A percentile compares a stretch with the other conserved stretches of the same genome.
These are phyloP conservation scores for Gossypioides kirkii DNA, from an alignment of 345 rosid species.

Conservation along the genomic window DNA sequence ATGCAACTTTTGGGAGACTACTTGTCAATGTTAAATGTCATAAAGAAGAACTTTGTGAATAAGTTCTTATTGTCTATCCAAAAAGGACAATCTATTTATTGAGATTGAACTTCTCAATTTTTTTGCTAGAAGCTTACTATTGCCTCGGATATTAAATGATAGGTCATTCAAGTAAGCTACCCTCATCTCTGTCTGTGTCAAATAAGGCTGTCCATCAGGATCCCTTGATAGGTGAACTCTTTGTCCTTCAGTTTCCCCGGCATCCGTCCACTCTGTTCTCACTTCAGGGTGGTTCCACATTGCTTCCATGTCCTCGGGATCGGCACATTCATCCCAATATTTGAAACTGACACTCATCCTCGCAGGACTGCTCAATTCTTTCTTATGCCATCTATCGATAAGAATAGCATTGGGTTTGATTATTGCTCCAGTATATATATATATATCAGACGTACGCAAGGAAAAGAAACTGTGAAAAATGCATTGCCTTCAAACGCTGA, in stretches of 20 bases:
- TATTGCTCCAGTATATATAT: neutral
- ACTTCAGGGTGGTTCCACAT: constrained; percentile 86
- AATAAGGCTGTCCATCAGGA: constrained; percentile 87
- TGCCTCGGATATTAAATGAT: neutral
- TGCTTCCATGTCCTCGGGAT: constrained; percentile 57
- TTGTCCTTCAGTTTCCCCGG: constrained; percentile 72
- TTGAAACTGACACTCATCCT: constrained; percentile 64
- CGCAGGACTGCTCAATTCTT: constrained; percentile 16
- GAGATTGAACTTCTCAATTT: neutral
- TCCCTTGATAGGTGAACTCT: constrained; percentile 87
- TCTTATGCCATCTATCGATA: constrained; percentile 13
- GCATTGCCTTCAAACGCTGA: neutral
- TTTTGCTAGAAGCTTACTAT: neutral
- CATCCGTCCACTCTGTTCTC: constrained; percentile 71
- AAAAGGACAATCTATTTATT: neutral
- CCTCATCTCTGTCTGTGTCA: constrained; percentile 91
- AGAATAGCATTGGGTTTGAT: neutral
- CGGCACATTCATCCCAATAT: constrained; percentile 86
- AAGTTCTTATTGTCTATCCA: neutral
- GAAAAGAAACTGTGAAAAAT: neutral
- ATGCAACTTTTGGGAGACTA: neutral
- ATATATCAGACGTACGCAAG: neutral
- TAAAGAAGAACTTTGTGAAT: neutral
- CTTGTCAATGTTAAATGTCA: neutral
- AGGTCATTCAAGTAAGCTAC: constrained; percentile 24